phyloP scores from a whole-genome alignment of 78 protist genomes.

The Monocercomonoides exilis region DNA sequence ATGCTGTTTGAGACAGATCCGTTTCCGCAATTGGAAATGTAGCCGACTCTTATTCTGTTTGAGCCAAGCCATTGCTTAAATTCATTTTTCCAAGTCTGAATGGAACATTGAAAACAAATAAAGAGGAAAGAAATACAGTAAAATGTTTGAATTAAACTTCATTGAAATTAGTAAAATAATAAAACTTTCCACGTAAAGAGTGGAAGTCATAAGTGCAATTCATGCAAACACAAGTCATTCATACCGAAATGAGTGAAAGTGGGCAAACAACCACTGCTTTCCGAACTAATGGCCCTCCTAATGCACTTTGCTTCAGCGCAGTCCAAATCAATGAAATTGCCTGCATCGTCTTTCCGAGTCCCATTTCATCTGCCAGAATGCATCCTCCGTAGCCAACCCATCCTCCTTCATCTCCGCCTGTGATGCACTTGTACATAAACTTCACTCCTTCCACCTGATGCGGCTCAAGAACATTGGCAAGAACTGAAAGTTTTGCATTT shows the following conservation, averaged over 20 bases:
- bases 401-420: neutral
- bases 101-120: neutral
- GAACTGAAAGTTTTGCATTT: neutral
- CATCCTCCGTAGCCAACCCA: neutral
- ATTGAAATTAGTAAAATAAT: too few relatives aligned
- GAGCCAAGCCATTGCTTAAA: neutral
- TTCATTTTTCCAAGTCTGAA: neutral
- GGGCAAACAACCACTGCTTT: constrained; percentile 6
- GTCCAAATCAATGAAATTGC: constrained; percentile 6
- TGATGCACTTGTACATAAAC: constrained; percentile 12
- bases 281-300: neutral
- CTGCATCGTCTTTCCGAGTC: constrained; percentile 7
- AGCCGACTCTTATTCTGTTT: neutral
- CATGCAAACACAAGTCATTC: too few relatives aligned
- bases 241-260: neutral
- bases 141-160: too few relatives aligned
- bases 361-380: constrained; percentile 15
- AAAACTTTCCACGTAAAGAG: too few relatives aligned
- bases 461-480: neutral
- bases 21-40: neutral
- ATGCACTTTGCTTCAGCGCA: neutral
- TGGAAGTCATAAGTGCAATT: too few relatives aligned
- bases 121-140: too few relatives aligned
- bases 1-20: neutral
- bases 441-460: constrained; percentile 8